Evolutionary conservation across 495 filamentous ascomycete genomes (phyloP).

Genomic region (Margaritispora aquatica): DNA sequence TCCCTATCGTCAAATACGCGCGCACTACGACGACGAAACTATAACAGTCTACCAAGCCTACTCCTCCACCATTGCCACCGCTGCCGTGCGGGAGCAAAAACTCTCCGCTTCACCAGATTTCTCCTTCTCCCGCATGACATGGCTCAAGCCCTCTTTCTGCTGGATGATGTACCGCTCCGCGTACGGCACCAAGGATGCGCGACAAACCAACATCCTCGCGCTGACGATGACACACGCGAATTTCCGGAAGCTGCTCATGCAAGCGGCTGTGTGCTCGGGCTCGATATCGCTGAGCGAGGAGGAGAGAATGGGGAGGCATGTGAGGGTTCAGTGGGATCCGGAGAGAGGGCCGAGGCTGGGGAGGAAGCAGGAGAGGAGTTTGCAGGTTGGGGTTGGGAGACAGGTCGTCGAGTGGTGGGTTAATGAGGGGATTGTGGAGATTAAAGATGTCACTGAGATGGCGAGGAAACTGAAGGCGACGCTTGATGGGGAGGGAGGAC

Average conservation of each 20-base stretch:
- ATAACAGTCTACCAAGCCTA: conserved; percentile 65
- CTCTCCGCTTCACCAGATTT: conserved; percentile 48
- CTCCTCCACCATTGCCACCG: conserved; percentile 40
- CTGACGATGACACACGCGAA: conserved; percentile 39
- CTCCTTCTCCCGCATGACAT: conserved; percentile 52
- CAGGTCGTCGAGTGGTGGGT: conserved; percentile 36
- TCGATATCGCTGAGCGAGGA: conserved; percentile 1
- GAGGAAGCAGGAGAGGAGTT: conserved; percentile 41
- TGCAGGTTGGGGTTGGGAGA: conserved; percentile 54
- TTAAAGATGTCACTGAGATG: conserved; percentile 52
- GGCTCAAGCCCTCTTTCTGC: conserved; percentile 59
- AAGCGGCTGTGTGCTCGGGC: conserved; percentile 20
- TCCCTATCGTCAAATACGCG: conserved; percentile 50
- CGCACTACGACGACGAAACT: conserved; percentile 36
- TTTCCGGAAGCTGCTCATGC: conserved; percentile 35
- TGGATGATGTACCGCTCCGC: conserved; percentile 62
- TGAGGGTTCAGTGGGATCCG: conserved; percentile 60
- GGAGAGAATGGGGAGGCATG: conserved; percentile 28
- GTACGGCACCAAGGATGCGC: conserved; percentile 42
- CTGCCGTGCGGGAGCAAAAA: conserved; percentile 44
- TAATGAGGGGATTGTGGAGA: conserved; percentile 44
- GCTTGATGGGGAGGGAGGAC: conserved; percentile 1
- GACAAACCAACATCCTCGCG: conserved; percentile 49
- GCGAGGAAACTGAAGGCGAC: conserved; percentile 38
- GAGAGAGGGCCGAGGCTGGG: conserved; percentile 40